Evolutionary conservation across 192 early-diverging fungal species (phyloP), one percentile per base, ranked within the genome.

Genomic region (Allomyces macrogynus): DNA sequence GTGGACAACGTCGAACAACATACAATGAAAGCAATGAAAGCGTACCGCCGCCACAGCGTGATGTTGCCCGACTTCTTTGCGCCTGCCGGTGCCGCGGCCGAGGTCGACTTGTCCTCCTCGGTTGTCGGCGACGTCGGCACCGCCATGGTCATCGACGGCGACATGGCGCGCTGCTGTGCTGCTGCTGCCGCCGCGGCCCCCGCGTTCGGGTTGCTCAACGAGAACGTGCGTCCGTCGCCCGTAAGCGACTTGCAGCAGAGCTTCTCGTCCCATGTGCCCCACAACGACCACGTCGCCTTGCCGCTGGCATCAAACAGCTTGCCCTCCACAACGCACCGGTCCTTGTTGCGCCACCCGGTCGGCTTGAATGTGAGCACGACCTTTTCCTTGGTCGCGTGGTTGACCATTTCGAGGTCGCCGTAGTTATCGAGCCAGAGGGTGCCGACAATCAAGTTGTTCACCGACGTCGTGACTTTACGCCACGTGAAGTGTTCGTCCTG

Each of bases 391-490:
- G 91, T 91, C n/a, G 86, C 79, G 72, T 86, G 84, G 73, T 93
- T 93, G 16, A 71, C 69, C 22, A 91, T 78, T n/a, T 82, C 70
- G 74, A 93, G 83, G 65, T 93, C 91, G 43, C 91, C 91, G 67
- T 85, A 83, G 67, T 89, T 86, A 66, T 90, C 89, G 66, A 93
- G 87, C 81, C 84, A 86, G 23, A 89, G 82, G 61, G 77, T 87
- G 24, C 89, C 91, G 9, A 87, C 74, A 73, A 93, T 91, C 64
- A 93, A 73, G 72, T 91, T 91, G 62, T 91, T 84, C 24, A 93
- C 91, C 65, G 78, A 82, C 18, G 87, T 89, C 5, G 86, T 88
- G 63, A 91, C 86, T 74, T 93, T 93, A 69, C 83, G 89, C 89
- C 85, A 87, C 62, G 84, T 81, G 74, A 88, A 90, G 69, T 90